Evolutionary conservation across 768 basidiomycete species (phyloP).

Genomic region (Tephrocybe rancida): DNA sequence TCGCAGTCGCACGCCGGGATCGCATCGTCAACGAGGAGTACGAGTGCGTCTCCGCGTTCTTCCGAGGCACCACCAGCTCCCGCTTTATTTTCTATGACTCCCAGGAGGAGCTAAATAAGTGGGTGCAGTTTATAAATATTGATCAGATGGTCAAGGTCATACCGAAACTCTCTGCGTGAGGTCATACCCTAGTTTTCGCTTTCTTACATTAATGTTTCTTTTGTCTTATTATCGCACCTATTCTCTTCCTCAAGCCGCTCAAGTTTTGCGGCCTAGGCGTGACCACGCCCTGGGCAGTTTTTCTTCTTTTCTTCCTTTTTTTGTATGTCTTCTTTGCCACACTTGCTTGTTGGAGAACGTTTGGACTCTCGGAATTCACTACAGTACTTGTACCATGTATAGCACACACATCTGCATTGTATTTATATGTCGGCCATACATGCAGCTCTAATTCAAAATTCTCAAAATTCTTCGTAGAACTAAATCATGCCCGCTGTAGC

Average conservation of each 20-base stretch:
- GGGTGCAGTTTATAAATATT: constrained; percentile 85
- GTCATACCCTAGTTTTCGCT: background rate
- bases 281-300: background rate
- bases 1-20: constrained; percentile 65
- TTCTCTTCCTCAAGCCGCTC: background rate
- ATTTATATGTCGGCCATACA: background rate
- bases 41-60: constrained; percentile 79
- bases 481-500: too few species aligned
- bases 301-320: too few species aligned
- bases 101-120: constrained; percentile 66
- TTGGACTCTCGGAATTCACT: background rate
- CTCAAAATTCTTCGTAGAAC: background rate
- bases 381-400: background rate
- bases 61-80: constrained; percentile 64
- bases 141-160: constrained; percentile 83
- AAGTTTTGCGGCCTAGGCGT: background rate
- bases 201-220: background rate
- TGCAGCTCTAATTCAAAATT: too few species aligned
- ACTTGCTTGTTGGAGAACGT: background rate
- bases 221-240: background rate
- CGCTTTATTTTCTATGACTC: constrained; percentile 76
- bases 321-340: background rate
- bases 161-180: constrained; percentile 67
- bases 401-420: background rate
- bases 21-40: constrained; percentile 66